Evolutionary conservation across 2,329 filamentous ascomycete species (phyloP).

Genomic region (Talaromyces sp.): DNA sequence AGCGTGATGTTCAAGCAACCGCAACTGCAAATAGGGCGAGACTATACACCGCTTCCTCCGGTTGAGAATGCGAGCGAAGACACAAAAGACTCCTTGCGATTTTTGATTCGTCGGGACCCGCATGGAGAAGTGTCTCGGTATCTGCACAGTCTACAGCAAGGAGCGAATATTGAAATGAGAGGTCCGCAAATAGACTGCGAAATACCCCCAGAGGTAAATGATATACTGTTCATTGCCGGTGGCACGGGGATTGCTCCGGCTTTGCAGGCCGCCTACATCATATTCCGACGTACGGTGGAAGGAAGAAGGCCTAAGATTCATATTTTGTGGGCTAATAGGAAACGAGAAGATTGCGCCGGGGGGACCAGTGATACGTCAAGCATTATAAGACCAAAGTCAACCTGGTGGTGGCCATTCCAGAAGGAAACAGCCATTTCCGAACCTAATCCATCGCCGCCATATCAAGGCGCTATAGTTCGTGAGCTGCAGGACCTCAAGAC

Average conservation of each 20-base stretch:
- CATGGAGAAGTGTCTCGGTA: constrained; percentile 84
- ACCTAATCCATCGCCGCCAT: constrained; percentile 11
- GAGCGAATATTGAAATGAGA: constrained; percentile 65
- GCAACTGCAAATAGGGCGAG: constrained; percentile 81
- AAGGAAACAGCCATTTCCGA: constrained; percentile 11
- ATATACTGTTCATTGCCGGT: constrained; percentile 79
- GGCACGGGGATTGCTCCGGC: constrained; percentile 91
- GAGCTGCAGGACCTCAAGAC: constrained; percentile 61
- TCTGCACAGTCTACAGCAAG: constrained; percentile 59
- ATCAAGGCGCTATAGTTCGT: constrained; percentile 46
- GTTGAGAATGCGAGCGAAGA: constrained; percentile 22
- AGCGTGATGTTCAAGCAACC: constrained; percentile 93
- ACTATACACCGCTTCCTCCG: constrained; percentile 85
- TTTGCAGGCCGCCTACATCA: constrained; percentile 66
- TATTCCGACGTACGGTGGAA: constrained; percentile 39
- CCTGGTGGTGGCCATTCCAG: constrained; percentile 28
- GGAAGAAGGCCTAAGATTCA: constrained; percentile 49
- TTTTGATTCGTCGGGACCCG: constrained; percentile 72
- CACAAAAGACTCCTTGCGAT: constrained; percentile 47
- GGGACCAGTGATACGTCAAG: constrained; percentile 49
- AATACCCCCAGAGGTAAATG: constrained; percentile 50
- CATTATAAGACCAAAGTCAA: constrained; percentile 19
- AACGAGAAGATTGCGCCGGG: constrained; percentile 60
- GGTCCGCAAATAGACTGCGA: constrained; percentile 70
- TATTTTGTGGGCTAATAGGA: constrained; percentile 77